Percentiles rank a stretch among this genome's conserved stretches.
Evolutionary conservation across 2,329 filamentous ascomycete species (phyloP).

Genomic region (Penicillium sp.): DNA sequence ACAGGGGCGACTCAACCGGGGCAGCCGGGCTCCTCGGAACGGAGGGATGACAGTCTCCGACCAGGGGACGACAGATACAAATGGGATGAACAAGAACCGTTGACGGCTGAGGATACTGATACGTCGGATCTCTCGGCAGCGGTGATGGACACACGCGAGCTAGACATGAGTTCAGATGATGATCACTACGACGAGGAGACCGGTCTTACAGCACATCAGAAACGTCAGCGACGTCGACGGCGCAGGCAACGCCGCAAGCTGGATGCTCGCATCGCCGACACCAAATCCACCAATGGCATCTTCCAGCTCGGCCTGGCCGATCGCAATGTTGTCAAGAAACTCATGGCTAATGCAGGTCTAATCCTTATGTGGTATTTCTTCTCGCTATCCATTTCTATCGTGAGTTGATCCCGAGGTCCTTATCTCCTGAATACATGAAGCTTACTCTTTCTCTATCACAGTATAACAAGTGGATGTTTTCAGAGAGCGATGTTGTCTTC

Average conservation of each 20-base stretch:
- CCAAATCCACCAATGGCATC: slow-evolving; percentile 67
- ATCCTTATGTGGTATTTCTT: slow-evolving; percentile 90
- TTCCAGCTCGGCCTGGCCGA: slow-evolving; percentile 64
- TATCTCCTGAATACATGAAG: not conserved
- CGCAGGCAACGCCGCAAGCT: slow-evolving; percentile 67
- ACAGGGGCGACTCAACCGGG: slow-evolving; percentile 54
- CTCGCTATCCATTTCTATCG: slow-evolving; percentile 87
- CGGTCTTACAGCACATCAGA: slow-evolving; percentile 74
- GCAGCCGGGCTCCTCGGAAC: slow-evolving; percentile 33
- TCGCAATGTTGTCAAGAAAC: slow-evolving; percentile 66
- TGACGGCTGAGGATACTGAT: slow-evolving; percentile 38
- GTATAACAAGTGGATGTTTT: slow-evolving; percentile 99
- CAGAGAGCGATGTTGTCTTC: slow-evolving; percentile 79
- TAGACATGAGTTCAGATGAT: slow-evolving; percentile 66
- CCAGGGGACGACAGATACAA: slow-evolving; percentile 24
- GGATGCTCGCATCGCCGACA: slow-evolving; percentile 67
- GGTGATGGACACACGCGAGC: slow-evolving; percentile 51
- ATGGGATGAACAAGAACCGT: slow-evolving; percentile 37
- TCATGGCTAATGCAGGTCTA: slow-evolving; percentile 74
- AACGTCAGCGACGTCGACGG: slow-evolving; percentile 64
- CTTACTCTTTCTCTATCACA: slow-evolving; percentile 35
- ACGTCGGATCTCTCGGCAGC: slow-evolving; percentile 44
- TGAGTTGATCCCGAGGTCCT: slow-evolving; percentile 49
- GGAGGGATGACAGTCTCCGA: slow-evolving; percentile 32
- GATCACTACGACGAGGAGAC: slow-evolving; percentile 88